phyloP scores from a whole-genome alignment of 2,329 filamentous ascomycete genomes.

The Fusarium albidum region DNA sequence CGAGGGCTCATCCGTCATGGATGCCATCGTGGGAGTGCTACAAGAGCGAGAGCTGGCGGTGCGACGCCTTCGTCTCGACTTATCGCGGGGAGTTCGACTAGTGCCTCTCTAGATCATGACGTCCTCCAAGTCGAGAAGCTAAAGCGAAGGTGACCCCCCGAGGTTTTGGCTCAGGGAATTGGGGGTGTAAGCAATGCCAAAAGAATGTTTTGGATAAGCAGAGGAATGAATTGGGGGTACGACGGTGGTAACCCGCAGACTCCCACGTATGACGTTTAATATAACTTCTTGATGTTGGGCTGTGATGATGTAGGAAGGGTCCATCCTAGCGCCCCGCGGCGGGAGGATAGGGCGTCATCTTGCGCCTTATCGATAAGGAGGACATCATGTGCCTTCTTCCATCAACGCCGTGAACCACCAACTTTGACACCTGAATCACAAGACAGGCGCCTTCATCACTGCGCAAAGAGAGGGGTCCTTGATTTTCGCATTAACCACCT shows the following conservation, averaged over 20 bases:
- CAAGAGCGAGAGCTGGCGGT: conserved; percentile 24
- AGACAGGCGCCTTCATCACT: not conserved
- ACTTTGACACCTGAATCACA: conserved; percentile 12
- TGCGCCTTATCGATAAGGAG: conserved; percentile 43
- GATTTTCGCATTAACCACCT: no score
- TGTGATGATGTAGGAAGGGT: conserved; percentile 32
- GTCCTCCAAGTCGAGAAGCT: conserved; percentile 28
- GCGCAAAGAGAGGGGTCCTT: no score
- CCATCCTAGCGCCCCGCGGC: conserved; percentile 19
- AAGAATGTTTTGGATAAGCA: conserved; percentile 23
- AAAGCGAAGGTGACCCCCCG: conserved; percentile 15
- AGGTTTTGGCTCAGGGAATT: no score
- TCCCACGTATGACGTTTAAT: conserved; percentile 27
- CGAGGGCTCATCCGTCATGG: conserved; percentile 42
- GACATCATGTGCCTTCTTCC: conserved; percentile 24
- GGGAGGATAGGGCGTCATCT: conserved; percentile 40
- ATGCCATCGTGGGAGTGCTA: conserved; percentile 35
- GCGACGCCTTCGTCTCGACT: conserved; percentile 36
- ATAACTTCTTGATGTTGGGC: conserved; percentile 16
- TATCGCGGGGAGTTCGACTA: conserved; percentile 34
- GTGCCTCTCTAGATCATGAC: conserved; percentile 48
- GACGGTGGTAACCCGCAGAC: conserved; percentile 19
- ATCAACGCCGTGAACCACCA: conserved; percentile 21
- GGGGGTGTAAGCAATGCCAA: conserved; percentile 5
- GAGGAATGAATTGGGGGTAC: conserved; percentile 11